Base-by-base conservation (phyloP, 2,329 filamentous ascomycete genomes). In the Paraphaeosphaeria sporulosa region DNA sequence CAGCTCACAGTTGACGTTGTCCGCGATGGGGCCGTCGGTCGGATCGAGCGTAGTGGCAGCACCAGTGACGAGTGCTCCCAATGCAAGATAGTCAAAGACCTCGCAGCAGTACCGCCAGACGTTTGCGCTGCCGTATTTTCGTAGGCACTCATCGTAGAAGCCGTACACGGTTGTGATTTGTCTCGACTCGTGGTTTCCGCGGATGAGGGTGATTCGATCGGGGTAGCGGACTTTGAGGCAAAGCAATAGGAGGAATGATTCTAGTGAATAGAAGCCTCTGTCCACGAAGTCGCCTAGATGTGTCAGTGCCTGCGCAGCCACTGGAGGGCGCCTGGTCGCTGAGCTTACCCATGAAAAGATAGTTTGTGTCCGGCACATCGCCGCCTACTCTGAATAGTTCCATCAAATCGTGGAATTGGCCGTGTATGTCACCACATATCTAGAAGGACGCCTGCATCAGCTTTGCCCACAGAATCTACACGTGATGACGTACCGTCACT, bases 141-240 rank as follows among this genome's bases (percentile, higher is more conserved):
- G 87, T 67, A 90, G 85, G 72, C 90, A 92, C 73, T 92, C 90
- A 72, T 92, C 90, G 77, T 92, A 92, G 77, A 92, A 92, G 32
- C 90, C 90, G 74, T 92, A 92, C 15, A 92, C 90, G 73, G 91
- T 89, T 15, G 90, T 92, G 68, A 92, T 92, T 75, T 92, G 90
- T 47, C 90, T 87, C 44, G 89, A 91, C 74, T 92, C 90, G 76
- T 92, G 89, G 70, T 92, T 99, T 76, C 95, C 95, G 77, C 95
- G 94, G 70, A 99, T 91, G 78, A 99, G 96, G 71, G 95, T 98
- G 82, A 99, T 98, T 81, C 95, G 92, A 80, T 94, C 90, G 63
- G 95, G 95, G 82, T 98, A 97, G 84, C 95, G 90, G 78, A 98
- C 97, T 86, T 98, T 99, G 78, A 98, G 89, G 66, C 92, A 93